Conservation (phyloP, 139 green algal genomes). For the Yamagishiella unicocca region DNA sequence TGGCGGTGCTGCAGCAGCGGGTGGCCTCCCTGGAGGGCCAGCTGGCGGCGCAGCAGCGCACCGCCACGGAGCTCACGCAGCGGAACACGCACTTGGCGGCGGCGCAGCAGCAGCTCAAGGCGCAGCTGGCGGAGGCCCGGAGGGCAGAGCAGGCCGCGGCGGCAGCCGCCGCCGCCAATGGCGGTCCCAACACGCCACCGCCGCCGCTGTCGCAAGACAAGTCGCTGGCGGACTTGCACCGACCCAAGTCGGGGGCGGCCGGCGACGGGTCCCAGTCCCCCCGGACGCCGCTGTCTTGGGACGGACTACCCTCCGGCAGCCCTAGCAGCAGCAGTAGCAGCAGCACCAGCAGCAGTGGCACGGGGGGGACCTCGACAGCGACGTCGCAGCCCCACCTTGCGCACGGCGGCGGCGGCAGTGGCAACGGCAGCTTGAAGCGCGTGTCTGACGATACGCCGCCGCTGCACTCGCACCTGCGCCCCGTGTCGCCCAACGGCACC, state of each 20-base stretch:
- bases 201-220: neutral
- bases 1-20: constrained; percentile 2
- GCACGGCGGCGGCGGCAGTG: neutral
- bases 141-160: neutral
- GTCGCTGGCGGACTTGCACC: neutral
- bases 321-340: neutral
- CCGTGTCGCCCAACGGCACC: neutral
- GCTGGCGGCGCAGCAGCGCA: neutral
- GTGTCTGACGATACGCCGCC: constrained; percentile 16
- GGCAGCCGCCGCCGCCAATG: neutral
- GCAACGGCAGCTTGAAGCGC: neutral
- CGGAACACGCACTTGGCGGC: neutral
- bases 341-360: neutral
- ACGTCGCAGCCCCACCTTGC: neutral
- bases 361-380: neutral
- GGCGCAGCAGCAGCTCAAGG: neutral
- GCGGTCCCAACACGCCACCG: neutral
- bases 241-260: neutral
- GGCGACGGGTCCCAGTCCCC: constrained; percentile 10
- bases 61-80: neutral
- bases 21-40: constrained; percentile 4
- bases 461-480: neutral
- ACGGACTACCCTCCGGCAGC: neutral
- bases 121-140: constrained; percentile 3
- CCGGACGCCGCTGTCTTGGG: constrained; percentile 31